phyloP scores from a whole-genome alignment of 441 rosid genomes.

The Flueggea neowawraea region DNA sequence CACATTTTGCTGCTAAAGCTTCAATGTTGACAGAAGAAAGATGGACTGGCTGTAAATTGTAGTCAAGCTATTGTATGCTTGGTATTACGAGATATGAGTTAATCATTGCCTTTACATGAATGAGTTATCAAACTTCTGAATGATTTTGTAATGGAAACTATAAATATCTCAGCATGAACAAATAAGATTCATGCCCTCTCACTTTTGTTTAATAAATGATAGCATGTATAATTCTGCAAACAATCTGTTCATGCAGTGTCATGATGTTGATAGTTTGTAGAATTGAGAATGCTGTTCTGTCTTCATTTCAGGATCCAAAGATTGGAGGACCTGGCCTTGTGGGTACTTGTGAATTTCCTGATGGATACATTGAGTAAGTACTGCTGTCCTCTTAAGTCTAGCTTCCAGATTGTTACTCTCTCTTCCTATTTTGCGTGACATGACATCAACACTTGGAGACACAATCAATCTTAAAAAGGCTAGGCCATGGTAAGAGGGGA shows the following conservation, averaged over 20 bases:
- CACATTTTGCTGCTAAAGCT: no score
- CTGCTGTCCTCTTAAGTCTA: conserved; percentile 7
- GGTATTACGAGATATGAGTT: no score
- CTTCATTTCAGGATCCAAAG: conserved; percentile 65
- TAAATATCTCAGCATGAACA: background rate
- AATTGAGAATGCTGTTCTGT: conserved; percentile 3
- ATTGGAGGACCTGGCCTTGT: conserved; percentile 93
- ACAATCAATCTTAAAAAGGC: no score
- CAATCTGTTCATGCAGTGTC: no score
- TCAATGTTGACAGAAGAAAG: no score
- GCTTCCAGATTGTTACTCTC: background rate
- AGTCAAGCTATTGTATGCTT: no score
- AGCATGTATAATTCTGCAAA: no score
- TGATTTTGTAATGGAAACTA: background rate
- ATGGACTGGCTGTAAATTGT: no score
- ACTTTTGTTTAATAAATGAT: no score
- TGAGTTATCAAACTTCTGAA: background rate
- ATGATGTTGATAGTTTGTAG: conserved; percentile 1
- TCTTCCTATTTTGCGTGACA: background rate
- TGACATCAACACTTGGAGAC: no score
- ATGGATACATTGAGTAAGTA: conserved; percentile 84
- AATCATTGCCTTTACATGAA: background rate
- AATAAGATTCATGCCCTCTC: no score
- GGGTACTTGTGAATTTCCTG: conserved; percentile 62
- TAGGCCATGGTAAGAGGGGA: no score